These are phyloP conservation scores for Fagus crenata DNA, from an alignment of 306 rosid genomes.

Conservation along the genomic window DNA sequence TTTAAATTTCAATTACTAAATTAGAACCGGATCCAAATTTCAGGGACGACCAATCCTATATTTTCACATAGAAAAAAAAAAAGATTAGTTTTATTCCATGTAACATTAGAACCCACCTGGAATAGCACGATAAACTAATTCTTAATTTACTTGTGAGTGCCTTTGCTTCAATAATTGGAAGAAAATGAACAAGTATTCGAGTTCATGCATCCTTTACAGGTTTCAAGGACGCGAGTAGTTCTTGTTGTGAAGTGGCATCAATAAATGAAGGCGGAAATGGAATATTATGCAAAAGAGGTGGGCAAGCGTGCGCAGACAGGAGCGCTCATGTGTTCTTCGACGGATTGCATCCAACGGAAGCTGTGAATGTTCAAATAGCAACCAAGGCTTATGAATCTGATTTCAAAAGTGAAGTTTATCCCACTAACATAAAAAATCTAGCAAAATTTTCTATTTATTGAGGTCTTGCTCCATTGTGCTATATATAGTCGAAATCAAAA, in stretches of 20 bases:
- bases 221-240: conserved; percentile 28
- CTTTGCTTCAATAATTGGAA: no score
- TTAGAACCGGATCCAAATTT: no score
- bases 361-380: conserved; percentile 44
- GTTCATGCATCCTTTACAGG: conserved; percentile 20
- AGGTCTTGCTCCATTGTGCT: no score
- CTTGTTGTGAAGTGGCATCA: conserved; percentile 46
- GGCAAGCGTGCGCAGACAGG: conserved; percentile 39
- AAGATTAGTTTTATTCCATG: no score
- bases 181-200: not conserved
- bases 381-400: conserved; percentile 42
- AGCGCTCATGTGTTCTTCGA: conserved; percentile 41
- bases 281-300: conserved; percentile 40
- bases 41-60: no score
- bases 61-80: no score
- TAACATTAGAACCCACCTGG: no score
- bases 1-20: no score
- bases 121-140: no score
- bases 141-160: no score
- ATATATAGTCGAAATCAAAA: no score
- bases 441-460: not conserved
- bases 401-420: conserved; percentile 46
- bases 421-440: conserved; percentile 40
- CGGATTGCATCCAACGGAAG: conserved; percentile 57
- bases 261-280: conserved; percentile 45